Base-by-base conservation (phyloP, 1,284 basidiomycete species). In the Sporisorium sorghi region DNA sequence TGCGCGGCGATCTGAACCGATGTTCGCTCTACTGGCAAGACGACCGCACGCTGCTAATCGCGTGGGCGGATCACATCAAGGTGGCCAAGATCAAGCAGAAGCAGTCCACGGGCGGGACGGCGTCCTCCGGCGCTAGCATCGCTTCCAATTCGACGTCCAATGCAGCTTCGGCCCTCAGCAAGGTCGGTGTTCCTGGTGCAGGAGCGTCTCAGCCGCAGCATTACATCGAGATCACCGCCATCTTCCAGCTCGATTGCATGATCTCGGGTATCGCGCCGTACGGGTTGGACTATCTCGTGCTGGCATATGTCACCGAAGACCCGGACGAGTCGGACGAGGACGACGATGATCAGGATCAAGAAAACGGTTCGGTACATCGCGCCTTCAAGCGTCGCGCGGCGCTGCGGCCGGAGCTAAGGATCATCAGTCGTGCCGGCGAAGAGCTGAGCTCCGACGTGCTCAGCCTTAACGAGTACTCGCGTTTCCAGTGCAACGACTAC, bases 211-310 rank as follows among this genome's bases (percentile, higher is more conserved):
- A 61, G 40, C 55, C 68, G 23, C 64, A 73, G 43, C 73, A 82
- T 33, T 81, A 73, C 47, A 92, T 93, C 49, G 95, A 98, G 83
- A 92, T 98, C 73, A 93, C 91, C 0, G 91, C 92, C 2, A 91
- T 94, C 43, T 94, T 98, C 83, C 91, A 96, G 81, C 88, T 98
- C 40, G 97, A 99, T 84, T 95, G 93, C 83, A 95, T 97, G 92
- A 90, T 98, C 28, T 89, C 94, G 1, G 95, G 95, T 21, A 90
- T 99, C 53, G 90, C 92, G 2, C 91, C 93, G 3, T 92, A 94
- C 82, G 89, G 75, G 2, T 59, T 75, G 11, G 72, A 79, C 33
- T 92, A 95, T 84, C 89, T 98, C 52, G 87, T 96, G 17, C 87
- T 98, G 48, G 93, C 93, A 0, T 97, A 87, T 83, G 56, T 85